A percentile compares a stretch with the other conserved stretches of the same genome.
Conservation (phyloP, 176 grass and related monocot species). For the Metroxylon sagu region DNA sequence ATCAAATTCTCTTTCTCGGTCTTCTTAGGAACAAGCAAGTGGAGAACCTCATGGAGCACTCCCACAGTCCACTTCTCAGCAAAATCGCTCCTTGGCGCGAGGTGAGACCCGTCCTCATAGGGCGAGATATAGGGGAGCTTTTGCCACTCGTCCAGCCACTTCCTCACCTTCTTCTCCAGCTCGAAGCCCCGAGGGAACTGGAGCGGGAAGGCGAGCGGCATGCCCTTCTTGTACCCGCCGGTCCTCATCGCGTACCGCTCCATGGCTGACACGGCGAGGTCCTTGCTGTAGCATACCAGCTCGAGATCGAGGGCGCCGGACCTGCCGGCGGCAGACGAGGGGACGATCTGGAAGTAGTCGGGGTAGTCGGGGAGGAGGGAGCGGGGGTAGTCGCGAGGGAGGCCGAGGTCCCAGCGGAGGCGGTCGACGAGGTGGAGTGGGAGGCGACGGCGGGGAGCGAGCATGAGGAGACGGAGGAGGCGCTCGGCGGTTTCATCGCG, state of each 20-base stretch:
- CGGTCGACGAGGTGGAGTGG: conserved; percentile 55
- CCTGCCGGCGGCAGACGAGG: conserved; percentile 3
- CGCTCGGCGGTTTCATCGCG: conserved; percentile 51
- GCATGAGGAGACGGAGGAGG: conserved; percentile 77
- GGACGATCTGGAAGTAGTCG: conserved; percentile 63
- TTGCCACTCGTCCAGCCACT: conserved; percentile 86
- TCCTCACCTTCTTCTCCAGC: conserved; percentile 75
- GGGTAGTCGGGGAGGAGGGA: conserved; percentile 66
- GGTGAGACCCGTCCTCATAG: conserved; percentile 59
- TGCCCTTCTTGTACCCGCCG: conserved; percentile 62
- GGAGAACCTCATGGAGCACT: conserved; percentile 69
- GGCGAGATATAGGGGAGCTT: conserved; percentile 75
- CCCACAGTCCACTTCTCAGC: conserved; percentile 74
- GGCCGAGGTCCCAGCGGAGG: conserved; percentile 70
- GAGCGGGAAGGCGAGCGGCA: conserved; percentile 57
- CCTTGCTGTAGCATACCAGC: conserved; percentile 76
- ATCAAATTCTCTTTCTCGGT: conserved; percentile 73
- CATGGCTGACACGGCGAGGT: conserved; percentile 61
- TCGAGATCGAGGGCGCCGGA: conserved; percentile 41
- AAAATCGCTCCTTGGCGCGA: conserved; percentile 56
- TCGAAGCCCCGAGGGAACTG: conserved; percentile 56
- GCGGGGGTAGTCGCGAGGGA: conserved; percentile 50
- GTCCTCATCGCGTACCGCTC: conserved; percentile 65
- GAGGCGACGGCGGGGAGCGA: conserved; percentile 43
- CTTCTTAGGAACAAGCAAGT: conserved; percentile 67